Percentiles rank a stretch among this genome's conserved stretches.
Conservation (phyloP, 139 green algal genomes). For the Picochlorum sp. region DNA sequence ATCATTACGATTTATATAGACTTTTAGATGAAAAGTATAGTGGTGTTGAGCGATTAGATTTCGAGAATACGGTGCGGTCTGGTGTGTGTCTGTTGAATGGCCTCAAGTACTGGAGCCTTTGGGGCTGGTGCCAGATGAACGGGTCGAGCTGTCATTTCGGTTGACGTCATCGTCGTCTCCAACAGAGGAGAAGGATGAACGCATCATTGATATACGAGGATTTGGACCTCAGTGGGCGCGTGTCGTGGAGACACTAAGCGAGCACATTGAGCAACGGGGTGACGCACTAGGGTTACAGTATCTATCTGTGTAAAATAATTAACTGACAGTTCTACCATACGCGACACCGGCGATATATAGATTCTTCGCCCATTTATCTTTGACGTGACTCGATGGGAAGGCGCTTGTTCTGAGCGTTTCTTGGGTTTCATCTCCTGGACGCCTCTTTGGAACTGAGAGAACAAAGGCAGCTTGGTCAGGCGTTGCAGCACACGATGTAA, state of each 20-base stretch:
- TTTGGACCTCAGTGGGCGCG: background rate
- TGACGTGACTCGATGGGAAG: conserved; percentile 93
- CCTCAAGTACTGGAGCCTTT: conserved; percentile 12
- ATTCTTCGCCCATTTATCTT: conserved; percentile 99
- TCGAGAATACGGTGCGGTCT: conserved; percentile 8
- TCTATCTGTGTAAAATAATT: background rate
- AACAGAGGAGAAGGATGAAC: too few species aligned
- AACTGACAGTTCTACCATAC: conserved; percentile 88
- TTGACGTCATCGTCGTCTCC: too few species aligned
- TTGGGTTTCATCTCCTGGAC: conserved; percentile 93
- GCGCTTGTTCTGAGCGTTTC: conserved; percentile 92
- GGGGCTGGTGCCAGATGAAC: too few species aligned
- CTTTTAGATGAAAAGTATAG: conserved; percentile 16
- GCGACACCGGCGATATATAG: conserved; percentile 93
- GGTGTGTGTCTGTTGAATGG: conserved; percentile 28
- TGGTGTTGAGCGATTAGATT: conserved; percentile 4
- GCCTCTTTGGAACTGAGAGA: conserved; percentile 52
- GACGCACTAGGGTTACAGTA: too few species aligned
- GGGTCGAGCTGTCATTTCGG: too few species aligned
- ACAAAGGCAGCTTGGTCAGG: conserved; percentile 75
- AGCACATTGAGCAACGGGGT: background rate
- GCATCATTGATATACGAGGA: too few species aligned
- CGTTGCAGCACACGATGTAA: conserved; percentile 92
- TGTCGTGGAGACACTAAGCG: background rate
- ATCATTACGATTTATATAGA: conserved; percentile 82